Conservation (phyloP, 1,284 basidiomycete species). For the Rhodotorula sp. region DNA sequence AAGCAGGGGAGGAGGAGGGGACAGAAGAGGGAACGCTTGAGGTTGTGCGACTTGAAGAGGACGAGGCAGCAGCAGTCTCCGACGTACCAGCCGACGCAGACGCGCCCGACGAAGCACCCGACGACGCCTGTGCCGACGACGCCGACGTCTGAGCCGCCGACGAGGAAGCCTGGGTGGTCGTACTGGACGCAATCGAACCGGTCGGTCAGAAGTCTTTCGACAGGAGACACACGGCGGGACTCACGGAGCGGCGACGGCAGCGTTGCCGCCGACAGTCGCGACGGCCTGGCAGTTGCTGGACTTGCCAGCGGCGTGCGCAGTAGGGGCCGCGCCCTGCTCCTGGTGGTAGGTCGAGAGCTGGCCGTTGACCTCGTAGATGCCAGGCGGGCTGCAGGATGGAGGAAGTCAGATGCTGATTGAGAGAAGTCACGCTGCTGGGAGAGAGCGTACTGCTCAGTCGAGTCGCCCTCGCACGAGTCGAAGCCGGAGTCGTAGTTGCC, state of each 20-base stretch:
- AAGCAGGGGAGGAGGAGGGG: slow-evolving; percentile 1
- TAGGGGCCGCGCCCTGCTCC: slow-evolving; percentile 14
- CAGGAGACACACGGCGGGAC: neutral
- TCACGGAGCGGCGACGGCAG: slow-evolving; percentile 4
- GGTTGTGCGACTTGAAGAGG: no score
- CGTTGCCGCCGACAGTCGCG: slow-evolving; percentile 29
- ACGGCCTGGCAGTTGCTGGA: slow-evolving; percentile 80
- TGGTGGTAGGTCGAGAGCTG: slow-evolving; percentile 25
- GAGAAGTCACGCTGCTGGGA: no score
- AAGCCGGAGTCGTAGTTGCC: slow-evolving; percentile 40
- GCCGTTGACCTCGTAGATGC: slow-evolving; percentile 29
- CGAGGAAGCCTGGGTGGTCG: neutral
- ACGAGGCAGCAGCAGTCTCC: no score
- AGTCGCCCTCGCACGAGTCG: slow-evolving; percentile 32
- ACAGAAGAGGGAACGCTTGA: neutral
- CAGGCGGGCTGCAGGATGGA: slow-evolving; percentile 15
- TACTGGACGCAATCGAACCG: neutral
- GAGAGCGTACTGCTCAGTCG: neutral
- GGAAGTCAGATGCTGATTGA: neutral
- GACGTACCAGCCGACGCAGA: no score
- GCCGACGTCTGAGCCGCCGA: slow-evolving; percentile 6
- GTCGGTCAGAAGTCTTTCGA: neutral
- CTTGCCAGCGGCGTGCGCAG: slow-evolving; percentile 38
- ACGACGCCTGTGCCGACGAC: no score
- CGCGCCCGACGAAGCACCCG: no score